These are phyloP conservation scores for Monilinia fructigena DNA, from an alignment of 2,329 filamentous ascomycete genomes.

Conservation along the genomic window DNA sequence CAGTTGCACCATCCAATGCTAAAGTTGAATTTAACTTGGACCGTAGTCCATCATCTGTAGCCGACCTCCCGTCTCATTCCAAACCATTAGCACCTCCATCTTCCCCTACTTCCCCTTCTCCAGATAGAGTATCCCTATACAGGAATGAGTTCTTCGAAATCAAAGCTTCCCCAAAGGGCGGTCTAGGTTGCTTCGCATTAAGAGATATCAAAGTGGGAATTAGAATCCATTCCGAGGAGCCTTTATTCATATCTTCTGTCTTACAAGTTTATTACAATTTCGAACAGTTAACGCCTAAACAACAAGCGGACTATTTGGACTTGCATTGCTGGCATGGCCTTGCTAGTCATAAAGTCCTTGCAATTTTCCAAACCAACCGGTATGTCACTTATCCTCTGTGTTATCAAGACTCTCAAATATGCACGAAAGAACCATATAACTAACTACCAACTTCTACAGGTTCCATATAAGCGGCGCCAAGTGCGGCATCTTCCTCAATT, in stretches of 20 bases:
- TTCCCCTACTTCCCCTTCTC: conserved; percentile 2
- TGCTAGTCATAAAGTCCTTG: conserved; percentile 24
- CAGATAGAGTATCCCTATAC: conserved; percentile 24
- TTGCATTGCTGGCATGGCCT: conserved; percentile 29
- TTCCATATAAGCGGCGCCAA: conserved; percentile 5
- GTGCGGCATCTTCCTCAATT: conserved; percentile 45
- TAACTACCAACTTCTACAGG: neutral
- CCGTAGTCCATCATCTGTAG: neutral
- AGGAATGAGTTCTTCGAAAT: conserved; percentile 37
- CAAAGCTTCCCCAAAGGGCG: conserved; percentile 33
- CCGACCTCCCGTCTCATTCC: neutral
- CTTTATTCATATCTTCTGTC: conserved; percentile 31
- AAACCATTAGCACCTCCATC: neutral
- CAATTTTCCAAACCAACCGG: conserved; percentile 39
- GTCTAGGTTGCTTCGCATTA: conserved; percentile 37
- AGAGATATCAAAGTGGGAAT: conserved; percentile 34
- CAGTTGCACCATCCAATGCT: neutral
- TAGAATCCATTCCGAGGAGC: conserved; percentile 34
- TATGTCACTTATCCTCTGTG: conserved; percentile 22
- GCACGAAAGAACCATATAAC: neutral
- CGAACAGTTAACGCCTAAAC: conserved; percentile 29
- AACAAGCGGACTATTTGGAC: conserved; percentile 29
- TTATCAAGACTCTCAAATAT: neutral
- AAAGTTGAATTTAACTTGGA: neutral
- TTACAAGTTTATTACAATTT: conserved; percentile 28